These are phyloP conservation scores for Phytophthora lateralis DNA, from an alignment of 352 stramenopile genomes.

Conservation along the genomic window DNA sequence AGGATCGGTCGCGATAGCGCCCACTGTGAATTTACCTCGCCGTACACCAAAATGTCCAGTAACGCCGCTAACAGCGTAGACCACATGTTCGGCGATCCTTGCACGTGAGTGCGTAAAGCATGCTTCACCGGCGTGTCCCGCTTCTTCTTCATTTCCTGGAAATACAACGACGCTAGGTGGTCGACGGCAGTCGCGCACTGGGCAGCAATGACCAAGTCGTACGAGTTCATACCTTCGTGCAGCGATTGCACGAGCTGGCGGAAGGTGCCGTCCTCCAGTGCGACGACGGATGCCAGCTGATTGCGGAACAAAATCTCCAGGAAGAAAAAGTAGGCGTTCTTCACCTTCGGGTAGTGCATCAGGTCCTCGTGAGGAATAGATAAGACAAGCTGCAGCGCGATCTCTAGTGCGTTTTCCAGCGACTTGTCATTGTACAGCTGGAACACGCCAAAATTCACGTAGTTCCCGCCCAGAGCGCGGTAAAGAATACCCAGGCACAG, in stretches of 20 bases:
- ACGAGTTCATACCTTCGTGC: conserved; percentile 87
- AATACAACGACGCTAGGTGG: conserved; percentile 92
- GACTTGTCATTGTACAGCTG: conserved; percentile 98
- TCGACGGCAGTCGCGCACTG: conserved; percentile 97
- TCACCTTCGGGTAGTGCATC: conserved; percentile 97
- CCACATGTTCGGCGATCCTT: conserved; percentile 94
- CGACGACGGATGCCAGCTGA: conserved; percentile 95
- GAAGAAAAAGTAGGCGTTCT: conserved; percentile 98
- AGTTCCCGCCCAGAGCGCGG: conserved; percentile 92
- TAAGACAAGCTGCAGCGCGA: conserved; percentile 94
- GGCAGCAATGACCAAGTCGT: conserved; percentile 92
- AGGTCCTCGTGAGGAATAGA: conserved; percentile 96
- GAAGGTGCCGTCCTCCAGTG: conserved; percentile 94
- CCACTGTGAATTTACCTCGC: conserved; percentile 97
- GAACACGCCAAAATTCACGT: conserved; percentile 99
- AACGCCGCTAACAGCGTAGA: conserved; percentile 88
- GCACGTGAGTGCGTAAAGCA: conserved; percentile 91
- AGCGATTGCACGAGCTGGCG: conserved; percentile 96
- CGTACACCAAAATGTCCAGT: conserved; percentile 98
- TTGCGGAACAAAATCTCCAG: conserved; percentile 98
- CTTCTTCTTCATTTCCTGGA: conserved; percentile 97
- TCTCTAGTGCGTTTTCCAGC: conserved; percentile 94
- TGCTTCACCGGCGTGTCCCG: conserved; percentile 94
- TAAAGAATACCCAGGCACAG: conserved; percentile 93
- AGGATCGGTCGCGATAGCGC: conserved; percentile 97